Conservation (phyloP, 306 rosid species). For the Vigna mungo region DNA sequence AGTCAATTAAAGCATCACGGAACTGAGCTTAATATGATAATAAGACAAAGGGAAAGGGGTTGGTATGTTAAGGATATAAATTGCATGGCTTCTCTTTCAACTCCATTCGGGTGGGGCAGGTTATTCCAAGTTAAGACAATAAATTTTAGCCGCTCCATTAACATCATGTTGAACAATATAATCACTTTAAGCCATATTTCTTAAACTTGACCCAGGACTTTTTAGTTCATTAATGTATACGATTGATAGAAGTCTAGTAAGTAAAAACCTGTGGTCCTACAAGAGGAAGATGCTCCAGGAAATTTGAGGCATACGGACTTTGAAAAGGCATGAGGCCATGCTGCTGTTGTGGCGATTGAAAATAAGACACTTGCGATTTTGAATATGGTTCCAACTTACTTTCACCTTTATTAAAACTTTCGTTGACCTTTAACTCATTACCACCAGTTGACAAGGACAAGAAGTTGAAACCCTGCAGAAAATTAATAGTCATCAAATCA, state of each 20-base stretch:
- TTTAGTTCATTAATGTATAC: slow-evolving; percentile 1
- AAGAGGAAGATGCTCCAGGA: slow-evolving; percentile 56
- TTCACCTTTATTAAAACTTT: slow-evolving; percentile 45
- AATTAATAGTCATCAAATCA: slow-evolving; percentile 41
- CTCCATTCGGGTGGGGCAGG: slow-evolving; percentile 11
- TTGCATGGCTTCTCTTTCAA: slow-evolving; percentile 1
- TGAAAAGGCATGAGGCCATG: slow-evolving; percentile 53
- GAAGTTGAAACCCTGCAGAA: slow-evolving; percentile 67
- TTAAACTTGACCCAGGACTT: slow-evolving; percentile 12
- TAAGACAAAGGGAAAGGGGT: slow-evolving; percentile 11
- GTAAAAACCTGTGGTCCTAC: slow-evolving; percentile 66
- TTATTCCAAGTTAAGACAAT: slow-evolving; percentile 11
- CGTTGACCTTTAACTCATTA: slow-evolving; percentile 48
- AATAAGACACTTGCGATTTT: slow-evolving; percentile 61
- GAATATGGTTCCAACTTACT: slow-evolving; percentile 54
- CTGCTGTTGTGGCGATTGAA: slow-evolving; percentile 56
- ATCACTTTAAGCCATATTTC: slow-evolving; percentile 35
- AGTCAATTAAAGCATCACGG: slow-evolving; percentile 25
- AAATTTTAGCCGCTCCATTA: slow-evolving; percentile 22
- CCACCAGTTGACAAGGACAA: slow-evolving; percentile 65
- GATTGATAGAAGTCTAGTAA: slow-evolving; percentile 44
- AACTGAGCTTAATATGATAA: slow-evolving; percentile 4
- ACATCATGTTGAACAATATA: slow-evolving; percentile 35
- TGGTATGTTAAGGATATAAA: not conserved
- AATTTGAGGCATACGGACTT: slow-evolving; percentile 55